phyloP scores from a whole-genome alignment of 306 rosid genomes.

The Trifolium dubium region DNA sequence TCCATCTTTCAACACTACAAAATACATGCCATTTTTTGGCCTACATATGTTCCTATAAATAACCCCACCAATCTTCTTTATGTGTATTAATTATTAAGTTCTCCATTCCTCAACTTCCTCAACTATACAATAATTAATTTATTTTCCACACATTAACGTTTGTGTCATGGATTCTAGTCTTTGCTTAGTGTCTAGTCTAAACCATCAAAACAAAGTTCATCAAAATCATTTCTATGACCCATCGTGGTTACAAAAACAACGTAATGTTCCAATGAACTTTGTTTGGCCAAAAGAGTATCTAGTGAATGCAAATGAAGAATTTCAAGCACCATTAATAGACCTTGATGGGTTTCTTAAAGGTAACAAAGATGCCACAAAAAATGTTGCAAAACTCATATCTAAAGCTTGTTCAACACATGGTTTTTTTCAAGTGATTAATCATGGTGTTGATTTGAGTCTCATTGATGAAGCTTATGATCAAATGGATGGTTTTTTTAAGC shows the following conservation, averaged over 20 bases:
- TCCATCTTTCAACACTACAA: background rate
- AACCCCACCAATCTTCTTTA: background rate
- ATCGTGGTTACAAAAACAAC: slow-evolving; percentile 44
- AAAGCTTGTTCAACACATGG: slow-evolving; percentile 65
- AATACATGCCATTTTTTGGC: background rate
- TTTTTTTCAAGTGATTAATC: slow-evolving; percentile 70
- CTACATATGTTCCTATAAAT: background rate
- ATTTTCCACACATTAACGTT: background rate
- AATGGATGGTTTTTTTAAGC: slow-evolving; percentile 55
- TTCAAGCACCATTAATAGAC: slow-evolving; percentile 57
- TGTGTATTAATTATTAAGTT: background rate
- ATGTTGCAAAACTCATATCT: slow-evolving; percentile 44
- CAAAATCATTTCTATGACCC: slow-evolving; percentile 40
- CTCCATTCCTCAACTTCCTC: background rate
- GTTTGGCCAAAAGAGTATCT: slow-evolving; percentile 62
- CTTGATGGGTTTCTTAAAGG: slow-evolving; percentile 61
- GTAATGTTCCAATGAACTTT: slow-evolving; percentile 49
- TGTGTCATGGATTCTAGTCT: slow-evolving; percentile 20
- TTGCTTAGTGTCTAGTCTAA: slow-evolving; percentile 14
- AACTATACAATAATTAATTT: background rate
- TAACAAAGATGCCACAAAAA: slow-evolving; percentile 45
- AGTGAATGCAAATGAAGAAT: slow-evolving; percentile 48
- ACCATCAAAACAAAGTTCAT: slow-evolving; percentile 20
- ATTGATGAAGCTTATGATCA: slow-evolving; percentile 47
- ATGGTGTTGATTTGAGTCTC: slow-evolving; percentile 57